Base-by-base conservation (phyloP, 192 early-diverging fungal species). In the Mortierella alpina region DNA sequence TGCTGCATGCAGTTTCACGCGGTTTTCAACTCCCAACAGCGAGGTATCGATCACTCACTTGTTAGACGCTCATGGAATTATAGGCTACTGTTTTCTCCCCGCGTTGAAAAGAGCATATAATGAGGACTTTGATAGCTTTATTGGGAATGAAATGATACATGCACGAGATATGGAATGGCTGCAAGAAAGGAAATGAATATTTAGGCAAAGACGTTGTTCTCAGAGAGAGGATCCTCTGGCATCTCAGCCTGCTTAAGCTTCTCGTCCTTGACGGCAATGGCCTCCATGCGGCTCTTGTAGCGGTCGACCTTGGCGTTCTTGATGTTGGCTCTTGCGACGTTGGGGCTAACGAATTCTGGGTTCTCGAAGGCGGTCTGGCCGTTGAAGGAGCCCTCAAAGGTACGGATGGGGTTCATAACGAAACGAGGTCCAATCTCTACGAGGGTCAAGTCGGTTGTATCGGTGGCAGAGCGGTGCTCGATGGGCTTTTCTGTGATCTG, bases 391-490 rank as follows among this genome's bases (percentile, higher is more conserved):
- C 98, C 97, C 63, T 96, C 95, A 85, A 99, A 98, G 76, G 97
- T 94, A 59, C 95, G 87, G 83, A 98, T 96, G 6, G 96, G 86
- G 78, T 91, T 94, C 74, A 99, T 86, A 54, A 94, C 92, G 86
- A 98, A 97, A n/a, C 98, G 91, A 20, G 98, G 98, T 23, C 98
- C 98, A 63, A 99, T 97, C 82, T 99, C 98, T 14, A 97, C 91
- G 42, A 99, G 80, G 7, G 93, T 89, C 14, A 94, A 89, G 63
- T 95, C 94, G 4, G 86, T 86, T 58, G 88, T 89, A 58, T 93
- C 87, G 66, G 91, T 91, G 18, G 60, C 57, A 7, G 77, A 72
- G 40, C 77, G 68, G 86, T 81, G 62, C 77, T 84, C 60, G 80
- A 87, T 14, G 82, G 88, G 54, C 88, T 91, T 75, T 87, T 88